A percentile compares a stretch with the other conserved stretches of the same genome.
Evolutionary conservation across 805 yeast species (phyloP).

Genomic region (Schwanniomyces sp.): DNA sequence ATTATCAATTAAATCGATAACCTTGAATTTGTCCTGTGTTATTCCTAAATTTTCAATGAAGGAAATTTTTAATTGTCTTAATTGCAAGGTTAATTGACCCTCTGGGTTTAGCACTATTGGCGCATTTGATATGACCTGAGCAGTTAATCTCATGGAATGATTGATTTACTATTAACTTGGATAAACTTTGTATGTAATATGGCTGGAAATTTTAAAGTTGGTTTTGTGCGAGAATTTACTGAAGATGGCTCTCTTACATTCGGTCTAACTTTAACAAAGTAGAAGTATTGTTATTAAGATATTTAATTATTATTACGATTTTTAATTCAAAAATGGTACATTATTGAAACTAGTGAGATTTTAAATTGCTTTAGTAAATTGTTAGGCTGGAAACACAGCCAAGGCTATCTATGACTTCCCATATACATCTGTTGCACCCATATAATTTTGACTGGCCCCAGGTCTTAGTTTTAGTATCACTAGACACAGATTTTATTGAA

Average conservation of each 20-base stretch:
- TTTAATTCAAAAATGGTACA: no score
- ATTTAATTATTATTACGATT: background rate
- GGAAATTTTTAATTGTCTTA: constrained; percentile 32
- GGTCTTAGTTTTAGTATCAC: constrained; percentile 20
- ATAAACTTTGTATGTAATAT: background rate
- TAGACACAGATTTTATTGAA: constrained; percentile 3
- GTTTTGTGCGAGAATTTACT: background rate
- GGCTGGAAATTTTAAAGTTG: background rate
- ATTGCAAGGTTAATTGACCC: constrained; percentile 32
- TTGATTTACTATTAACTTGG: background rate
- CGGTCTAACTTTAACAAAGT: background rate
- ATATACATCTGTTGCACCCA: constrained; percentile 39
- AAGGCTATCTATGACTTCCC: constrained; percentile 42
- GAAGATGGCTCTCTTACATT: no score
- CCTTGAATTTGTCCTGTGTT: constrained; percentile 39
- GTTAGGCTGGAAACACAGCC: constrained; percentile 38
- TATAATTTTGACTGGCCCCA: constrained; percentile 46
- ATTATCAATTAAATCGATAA: constrained; percentile 76
- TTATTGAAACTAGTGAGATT: background rate
- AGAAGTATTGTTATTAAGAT: background rate
- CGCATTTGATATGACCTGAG: constrained; percentile 28
- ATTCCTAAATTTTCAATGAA: constrained; percentile 35
- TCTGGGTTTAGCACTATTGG: constrained; percentile 34
- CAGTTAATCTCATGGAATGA: constrained; percentile 33
- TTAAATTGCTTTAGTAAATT: constrained; percentile 21